These are phyloP conservation scores for Apiotrichum porosum DNA, from an alignment of 1,284 basidiomycete genomes.

Conservation along the genomic window DNA sequence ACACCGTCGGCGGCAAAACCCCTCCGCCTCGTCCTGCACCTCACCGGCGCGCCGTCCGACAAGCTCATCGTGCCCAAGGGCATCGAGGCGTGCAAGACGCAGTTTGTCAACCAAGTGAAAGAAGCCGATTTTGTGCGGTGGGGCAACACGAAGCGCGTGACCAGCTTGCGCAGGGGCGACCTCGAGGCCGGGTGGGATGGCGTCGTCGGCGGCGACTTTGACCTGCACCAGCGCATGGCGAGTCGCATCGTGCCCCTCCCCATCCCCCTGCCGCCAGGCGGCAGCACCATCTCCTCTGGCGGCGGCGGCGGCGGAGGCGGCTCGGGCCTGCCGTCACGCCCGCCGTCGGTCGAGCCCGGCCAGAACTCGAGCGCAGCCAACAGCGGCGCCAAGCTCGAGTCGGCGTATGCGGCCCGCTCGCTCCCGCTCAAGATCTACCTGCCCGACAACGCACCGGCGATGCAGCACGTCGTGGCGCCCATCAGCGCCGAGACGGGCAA, in stretches of 20 bases:
- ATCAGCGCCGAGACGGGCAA: conserved; percentile 46
- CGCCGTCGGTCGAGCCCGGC: conserved; percentile 63
- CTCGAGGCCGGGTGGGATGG: conserved; percentile 94
- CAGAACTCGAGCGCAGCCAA: conserved; percentile 49
- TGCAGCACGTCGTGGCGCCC: conserved; percentile 83
- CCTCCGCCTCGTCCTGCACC: conserved; percentile 72
- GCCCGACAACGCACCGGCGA: conserved; percentile 74
- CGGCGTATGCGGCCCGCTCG: conserved; percentile 73
- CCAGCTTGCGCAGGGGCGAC: conserved; percentile 76
- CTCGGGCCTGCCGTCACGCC: conserved; percentile 54
- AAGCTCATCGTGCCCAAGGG: conserved; percentile 73
- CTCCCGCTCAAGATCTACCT: conserved; percentile 86
- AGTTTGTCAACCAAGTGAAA: conserved; percentile 89
- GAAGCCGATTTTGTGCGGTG: conserved; percentile 92
- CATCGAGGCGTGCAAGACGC: conserved; percentile 76
- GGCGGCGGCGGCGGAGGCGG: conserved; percentile 42
- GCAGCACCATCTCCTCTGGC: conserved; percentile 42
- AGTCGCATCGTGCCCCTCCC: conserved; percentile 63
- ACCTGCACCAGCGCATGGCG: conserved; percentile 87
- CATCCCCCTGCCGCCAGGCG: conserved; percentile 52
- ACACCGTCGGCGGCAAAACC: conserved; percentile 48
- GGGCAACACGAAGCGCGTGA: conserved; percentile 90
- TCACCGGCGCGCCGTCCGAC: conserved; percentile 67
- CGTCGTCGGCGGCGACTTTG: conserved; percentile 88
- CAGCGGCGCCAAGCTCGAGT: conserved; percentile 40